Conservation (phyloP, 2,329 filamentous ascomycete genomes). For the Ophiosphaerella korrae region DNA sequence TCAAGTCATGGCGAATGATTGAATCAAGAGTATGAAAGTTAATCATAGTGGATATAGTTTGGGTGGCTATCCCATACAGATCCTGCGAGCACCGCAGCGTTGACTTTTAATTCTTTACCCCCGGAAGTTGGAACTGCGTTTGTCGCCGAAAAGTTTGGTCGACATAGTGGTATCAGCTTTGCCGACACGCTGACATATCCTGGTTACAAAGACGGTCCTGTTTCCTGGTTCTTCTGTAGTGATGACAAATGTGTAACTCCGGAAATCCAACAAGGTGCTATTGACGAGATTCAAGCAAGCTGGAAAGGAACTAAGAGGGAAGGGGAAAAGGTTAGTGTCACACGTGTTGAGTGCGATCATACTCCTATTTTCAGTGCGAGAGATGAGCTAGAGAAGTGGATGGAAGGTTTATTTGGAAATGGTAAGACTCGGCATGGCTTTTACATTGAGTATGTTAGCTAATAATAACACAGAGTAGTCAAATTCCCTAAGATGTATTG, state of each 20-base stretch:
- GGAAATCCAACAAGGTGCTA: conserved; percentile 37
- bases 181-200: conserved; percentile 42
- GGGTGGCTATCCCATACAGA: conserved; percentile 21
- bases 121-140: conserved; percentile 15
- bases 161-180: conserved; percentile 47
- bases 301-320: conserved; percentile 26
- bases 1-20: neutral
- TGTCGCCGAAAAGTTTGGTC: conserved; percentile 16
- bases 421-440: too few species aligned
- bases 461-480: too few species aligned
- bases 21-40: too few species aligned
- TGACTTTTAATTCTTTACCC: conserved; percentile 24
- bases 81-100: conserved; percentile 3
- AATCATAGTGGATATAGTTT: conserved; percentile 3
- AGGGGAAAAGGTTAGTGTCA: conserved; percentile 49
- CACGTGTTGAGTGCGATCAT: conserved; percentile 45
- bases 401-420: conserved; percentile 19
- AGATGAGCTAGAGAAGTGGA: conserved; percentile 33
- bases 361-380: conserved; percentile 32
- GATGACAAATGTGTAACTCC: conserved; percentile 43
- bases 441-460: too few species aligned
- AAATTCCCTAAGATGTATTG: too few species aligned
- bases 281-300: conserved; percentile 44
- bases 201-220: conserved; percentile 50
- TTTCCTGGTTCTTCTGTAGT: conserved; percentile 50